Evolutionary conservation across 331 rosid species (phyloP).

Genomic region (Telfairia occidentalis): DNA sequence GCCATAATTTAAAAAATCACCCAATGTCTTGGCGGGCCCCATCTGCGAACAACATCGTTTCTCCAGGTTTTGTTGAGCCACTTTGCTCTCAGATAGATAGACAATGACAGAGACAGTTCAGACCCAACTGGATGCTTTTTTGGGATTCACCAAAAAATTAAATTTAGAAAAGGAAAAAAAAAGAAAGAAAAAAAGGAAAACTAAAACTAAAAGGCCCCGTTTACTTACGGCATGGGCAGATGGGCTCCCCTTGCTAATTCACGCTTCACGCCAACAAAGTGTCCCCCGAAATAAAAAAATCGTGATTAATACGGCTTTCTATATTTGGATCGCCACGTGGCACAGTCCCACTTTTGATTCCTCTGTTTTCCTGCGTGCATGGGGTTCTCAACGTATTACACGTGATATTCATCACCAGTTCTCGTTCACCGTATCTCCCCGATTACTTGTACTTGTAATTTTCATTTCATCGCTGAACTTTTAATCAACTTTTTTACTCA

Average conservation of each 20-base stretch:
- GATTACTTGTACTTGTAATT: neutral
- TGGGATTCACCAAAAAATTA: neutral
- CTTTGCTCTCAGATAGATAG: no score
- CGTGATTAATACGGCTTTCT: neutral
- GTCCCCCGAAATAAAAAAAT: neutral
- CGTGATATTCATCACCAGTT: neutral
- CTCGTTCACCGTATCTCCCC: neutral
- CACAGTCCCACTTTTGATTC: neutral
- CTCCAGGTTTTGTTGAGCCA: neutral
- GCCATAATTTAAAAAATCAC: no score
- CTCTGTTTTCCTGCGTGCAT: neutral
- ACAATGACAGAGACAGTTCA: no score
- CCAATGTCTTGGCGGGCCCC: no score
- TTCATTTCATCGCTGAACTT: neutral
- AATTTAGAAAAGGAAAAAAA: no score
- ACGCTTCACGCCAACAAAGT: neutral
- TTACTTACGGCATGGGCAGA: no score
- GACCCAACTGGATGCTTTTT: neutral
- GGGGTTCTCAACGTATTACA: neutral
- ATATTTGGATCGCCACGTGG: constrained; percentile 7
- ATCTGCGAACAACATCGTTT: neutral
- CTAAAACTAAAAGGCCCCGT: no score
- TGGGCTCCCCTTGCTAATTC: neutral
- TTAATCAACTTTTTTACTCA: neutral
- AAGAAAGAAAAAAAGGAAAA: no score